Evolutionary conservation across 345 rosid genomes (phyloP), one percentile per base, ranked within the genome.

Genomic region (Barbarea vulgaris): DNA sequence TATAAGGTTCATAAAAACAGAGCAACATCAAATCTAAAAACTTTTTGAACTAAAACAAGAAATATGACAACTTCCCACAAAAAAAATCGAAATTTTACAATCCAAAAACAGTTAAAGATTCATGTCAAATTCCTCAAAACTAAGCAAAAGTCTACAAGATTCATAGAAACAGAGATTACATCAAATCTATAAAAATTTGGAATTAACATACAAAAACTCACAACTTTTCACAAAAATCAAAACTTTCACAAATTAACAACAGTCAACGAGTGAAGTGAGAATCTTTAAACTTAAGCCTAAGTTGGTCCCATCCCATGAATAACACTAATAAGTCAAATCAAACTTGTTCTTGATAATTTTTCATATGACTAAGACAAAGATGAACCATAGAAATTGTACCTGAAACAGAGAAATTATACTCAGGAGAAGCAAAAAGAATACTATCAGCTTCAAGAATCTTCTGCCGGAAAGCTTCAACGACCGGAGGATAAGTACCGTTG

Each of bases 391-490:
- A n/a, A n/a, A n/a, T n/a, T 30, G 5, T 33, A 89, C 96, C 87
- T 28, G 93, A 52, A 24, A 90, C 72, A 19, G 98, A 90, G 82
- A 53, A 90, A 44, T 88, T 93, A 70, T 90, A 88, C 81, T 93
- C 96, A 1, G 94, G 96, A 1, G 88, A 93, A 62, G 96, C 96
- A n/a, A 90, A 90, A n/a, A 93, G 84, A 17, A 83, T 24, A 80
- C 88, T 72, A 46, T 88, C 97, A 24, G 96, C 91, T 19, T 72
- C 67, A 11, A 79, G 83, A 34, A 92, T 86, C 81, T 87, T 85
- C 57, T 67, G 81, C 12, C 94, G 87, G 78, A 92, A 82, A 80
- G 83, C 91, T 71, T 90, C 91, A 41, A 92, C 90, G 0, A 6
- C 84, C 0, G 85, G 80, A 12, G 94, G 96, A 64, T 69, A 88